Base-by-base conservation (phyloP, 2,329 filamentous ascomycete species). In the Talaromyces pinophilus region DNA sequence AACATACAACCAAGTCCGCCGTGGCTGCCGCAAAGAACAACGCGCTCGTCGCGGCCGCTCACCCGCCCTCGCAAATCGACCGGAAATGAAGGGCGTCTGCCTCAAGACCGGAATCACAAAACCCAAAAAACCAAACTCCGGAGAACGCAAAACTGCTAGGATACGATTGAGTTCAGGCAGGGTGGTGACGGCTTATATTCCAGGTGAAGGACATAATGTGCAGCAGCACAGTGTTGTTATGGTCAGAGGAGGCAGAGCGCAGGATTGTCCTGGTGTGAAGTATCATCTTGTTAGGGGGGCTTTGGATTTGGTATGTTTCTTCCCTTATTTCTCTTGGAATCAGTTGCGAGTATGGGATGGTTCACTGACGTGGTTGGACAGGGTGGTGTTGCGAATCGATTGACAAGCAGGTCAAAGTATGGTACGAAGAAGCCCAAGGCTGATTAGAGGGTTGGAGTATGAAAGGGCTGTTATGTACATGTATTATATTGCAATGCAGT, bases 61-160 rank as follows among this genome's bases (percentile, higher is more conserved):
- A 2, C 95, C 95, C 0, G 93, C 94, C 25, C 86, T 99, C 63
- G 85, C 85, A 68, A 79, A 87, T 62, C 86, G 91, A 52, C 93
- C 95, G 3, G 87, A 91, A 76, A 89, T 97, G 82, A 98, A 98
- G 84, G 95, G 94, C 72, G 95, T 99, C 44, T 98, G 95, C 79
- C 83, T 99, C 70, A 93, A 96, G 78, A 95, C 98, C 68, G 93
- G 92, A 75, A 92, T 93, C 72, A 93, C 91, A 73, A 93, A 95
- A 75, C 95, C 95, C 65, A 99, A 99, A 88, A 99, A 99, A 82
- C 95, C 95, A 71, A 99, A 99, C 81, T 99, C 95, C 33, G 95
- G 93, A 65, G 93, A 98, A 85, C 86, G 95, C 70, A 99, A 99
- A 84, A 95, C 92, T 66, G 94, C 94, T 2, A 92, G 94, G 84